Evolutionary conservation across 208 protist species (phyloP).

Genomic region (Wallacemonas sp.): DNA sequence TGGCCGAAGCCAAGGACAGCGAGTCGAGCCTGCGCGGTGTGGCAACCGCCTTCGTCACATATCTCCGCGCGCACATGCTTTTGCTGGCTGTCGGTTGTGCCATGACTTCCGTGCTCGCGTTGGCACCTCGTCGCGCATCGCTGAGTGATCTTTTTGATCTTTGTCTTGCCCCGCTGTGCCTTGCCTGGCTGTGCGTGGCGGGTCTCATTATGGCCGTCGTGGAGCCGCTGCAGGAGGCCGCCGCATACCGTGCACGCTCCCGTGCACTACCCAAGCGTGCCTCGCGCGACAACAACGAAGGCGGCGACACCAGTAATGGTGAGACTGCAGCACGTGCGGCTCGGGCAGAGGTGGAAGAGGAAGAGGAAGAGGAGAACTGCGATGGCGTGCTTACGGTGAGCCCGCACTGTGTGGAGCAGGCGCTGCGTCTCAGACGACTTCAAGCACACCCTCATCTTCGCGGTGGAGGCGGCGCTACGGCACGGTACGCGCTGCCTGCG

Average conservation of each 20-base stretch:
- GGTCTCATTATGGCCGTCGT: not conserved
- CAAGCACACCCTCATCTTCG: slow-evolving; percentile 4
- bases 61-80: not conserved
- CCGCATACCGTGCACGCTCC: slow-evolving; percentile 8
- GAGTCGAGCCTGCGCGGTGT: too few species aligned
- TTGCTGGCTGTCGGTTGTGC: not conserved
- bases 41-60: not conserved
- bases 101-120: not conserved
- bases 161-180: not conserved
- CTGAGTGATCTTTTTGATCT: not conserved
- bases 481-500: slow-evolving; percentile 17
- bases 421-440: slow-evolving; percentile 1
- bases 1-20: not conserved
- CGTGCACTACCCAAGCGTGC: too few species aligned
- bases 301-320: too few species aligned
- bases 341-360: too few species aligned
- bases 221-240: slow-evolving; percentile 1
- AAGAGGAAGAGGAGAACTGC: not conserved
- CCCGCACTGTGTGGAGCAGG: not conserved
- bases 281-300: too few species aligned
- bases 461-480: not conserved
- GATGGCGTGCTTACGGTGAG: not conserved
- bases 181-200: not conserved
- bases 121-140: not conserved
- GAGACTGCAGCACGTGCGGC: too few species aligned